Base-by-base conservation (phyloP, 176 grass and related monocot species). In the Chrysopogon serrulatus region DNA sequence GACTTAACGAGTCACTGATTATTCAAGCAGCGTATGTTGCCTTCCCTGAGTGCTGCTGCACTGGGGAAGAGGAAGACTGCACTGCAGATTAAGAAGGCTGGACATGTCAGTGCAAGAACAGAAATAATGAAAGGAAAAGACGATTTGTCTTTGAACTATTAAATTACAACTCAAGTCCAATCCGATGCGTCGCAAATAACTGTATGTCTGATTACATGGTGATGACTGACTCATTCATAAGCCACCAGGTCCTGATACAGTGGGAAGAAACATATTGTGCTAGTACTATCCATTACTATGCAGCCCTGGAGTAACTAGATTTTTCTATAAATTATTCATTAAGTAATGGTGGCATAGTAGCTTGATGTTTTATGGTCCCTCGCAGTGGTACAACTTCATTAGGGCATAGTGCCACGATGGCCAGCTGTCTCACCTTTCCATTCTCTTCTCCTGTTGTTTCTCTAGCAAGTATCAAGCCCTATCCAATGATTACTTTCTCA, bases 321-420 rank as follows among this genome's bases (percentile, higher is more conserved):
- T 28, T 3, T 18, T 41, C 18, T 66, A 40, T 78, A 26, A 21
- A 6, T 35, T 16, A 19, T 78, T 48, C 12, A 66, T 5, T 66
- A 49, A 64, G 14, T 32, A 9, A 32, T 42, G 17, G 5, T 6
- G 30, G 10, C 9, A 0, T 34, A 31, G 3, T 63, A 43, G n/a
- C 17, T 74, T 60, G 47, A 42, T 53, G 7, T 65, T 51, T 80
- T 68, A 68, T 17, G 14, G 24, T 17, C 23, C 33, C 2, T 10
- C 24, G n/a, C n/a, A n/a, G n/a, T n/a, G n/a, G n/a, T n/a, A n/a
- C n/a, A n/a, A n/a, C n/a, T n/a, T n/a, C n/a, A n/a, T n/a, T n/a
- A n/a, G n/a, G n/a, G n/a, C n/a, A 90, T 51, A 90, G 77, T 56
- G 84, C 84, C 24, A 90, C 84, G 14, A 86, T 86, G 9, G 75